phyloP scores from a whole-genome alignment of 176 grass and related monocot genomes.

The Typha latifolia region DNA sequence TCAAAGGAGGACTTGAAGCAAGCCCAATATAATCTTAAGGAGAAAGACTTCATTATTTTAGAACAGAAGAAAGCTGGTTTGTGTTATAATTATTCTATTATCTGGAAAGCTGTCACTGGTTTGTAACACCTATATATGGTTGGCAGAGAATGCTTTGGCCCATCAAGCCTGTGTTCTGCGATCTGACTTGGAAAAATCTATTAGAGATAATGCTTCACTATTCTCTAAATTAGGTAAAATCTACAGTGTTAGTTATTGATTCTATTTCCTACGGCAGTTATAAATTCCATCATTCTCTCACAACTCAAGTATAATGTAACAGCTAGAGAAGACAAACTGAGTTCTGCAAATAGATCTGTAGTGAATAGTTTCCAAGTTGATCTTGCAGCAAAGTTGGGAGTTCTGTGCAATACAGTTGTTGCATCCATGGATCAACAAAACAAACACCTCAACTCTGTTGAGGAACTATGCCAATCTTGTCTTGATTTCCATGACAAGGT shows the following conservation, averaged over 20 bases:
- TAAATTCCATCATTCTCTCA: background rate
- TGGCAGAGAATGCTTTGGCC: slow-evolving; percentile 82
- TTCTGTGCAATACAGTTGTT: slow-evolving; percentile 60
- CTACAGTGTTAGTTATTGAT: background rate
- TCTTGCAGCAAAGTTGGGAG: slow-evolving; percentile 52
- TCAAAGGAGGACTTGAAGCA: slow-evolving; percentile 84
- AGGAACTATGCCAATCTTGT: slow-evolving; percentile 68
- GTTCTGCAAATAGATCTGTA: slow-evolving; percentile 62
- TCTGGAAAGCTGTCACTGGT: background rate
- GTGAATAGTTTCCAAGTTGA: slow-evolving; percentile 75
- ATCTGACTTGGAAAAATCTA: slow-evolving; percentile 84
- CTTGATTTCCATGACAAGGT: slow-evolving; percentile 91
- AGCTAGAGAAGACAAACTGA: slow-evolving; percentile 77
- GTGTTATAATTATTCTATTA: background rate
- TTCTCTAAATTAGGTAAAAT: slow-evolving; percentile 81
- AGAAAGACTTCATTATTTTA: slow-evolving; percentile 82
- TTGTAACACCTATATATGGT: background rate
- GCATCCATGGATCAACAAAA: slow-evolving; percentile 70
- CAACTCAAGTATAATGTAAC: background rate
- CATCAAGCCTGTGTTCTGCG: slow-evolving; percentile 85
- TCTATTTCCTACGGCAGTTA: too few relatives aligned
- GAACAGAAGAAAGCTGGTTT: slow-evolving; percentile 95
- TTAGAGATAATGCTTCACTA: slow-evolving; percentile 63
- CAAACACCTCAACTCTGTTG: slow-evolving; percentile 63
- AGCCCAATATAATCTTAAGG: slow-evolving; percentile 66